Base-by-base conservation (phyloP, 225 moss, liverwort and hornwort genomes). In the Marchantia polymorpha region DNA sequence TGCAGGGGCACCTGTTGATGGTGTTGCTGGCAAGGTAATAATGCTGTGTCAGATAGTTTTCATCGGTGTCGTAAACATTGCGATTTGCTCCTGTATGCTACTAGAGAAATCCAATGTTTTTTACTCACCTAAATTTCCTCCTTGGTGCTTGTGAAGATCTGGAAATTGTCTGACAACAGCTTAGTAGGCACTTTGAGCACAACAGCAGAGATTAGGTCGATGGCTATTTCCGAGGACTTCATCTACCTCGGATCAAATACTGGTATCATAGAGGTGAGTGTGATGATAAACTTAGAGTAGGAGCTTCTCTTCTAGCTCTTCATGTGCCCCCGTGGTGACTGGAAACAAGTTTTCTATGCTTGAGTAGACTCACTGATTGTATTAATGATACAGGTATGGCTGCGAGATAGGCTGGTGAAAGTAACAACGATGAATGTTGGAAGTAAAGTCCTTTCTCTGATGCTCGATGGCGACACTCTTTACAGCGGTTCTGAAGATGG, bases 401-500 rank as follows among this genome's bases (percentile, higher is more conserved):
- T 89, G 0, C 83, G 88, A 59, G 77, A 84, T 51, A 82, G 86
- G 71, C 67, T 86, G 65, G 29, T 80, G 52, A 86, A 80, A 63
- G 84, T 86, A 27, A 71, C 88, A 53, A 84, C 66, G 16, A 61
- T 86, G n/a, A 82, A 76, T 77, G 73, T 73, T 70, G 84, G 84
- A 52, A 89, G 82, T 70, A 89, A 84, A 82, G 77, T 89, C 20
- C 69, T 84, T 2, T 77, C 76, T 47, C 79, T 89, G 11, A 77
- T 78, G 79, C 77, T 82, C 30, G 82, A 83, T 69, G 88, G 86
- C 17, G 88, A 89, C 53, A 77, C 74, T 49, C 83, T 89, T 23
- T 89, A 86, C 22, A 86, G 83, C 72, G 88, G 84, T 65, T 84
- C 82, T 46, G 80, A 86, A 74, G 88, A 89, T 76, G 88, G 88